Base-by-base conservation (phyloP, 495 filamentous ascomycete species). In the Xanthoparmelia taractica region DNA sequence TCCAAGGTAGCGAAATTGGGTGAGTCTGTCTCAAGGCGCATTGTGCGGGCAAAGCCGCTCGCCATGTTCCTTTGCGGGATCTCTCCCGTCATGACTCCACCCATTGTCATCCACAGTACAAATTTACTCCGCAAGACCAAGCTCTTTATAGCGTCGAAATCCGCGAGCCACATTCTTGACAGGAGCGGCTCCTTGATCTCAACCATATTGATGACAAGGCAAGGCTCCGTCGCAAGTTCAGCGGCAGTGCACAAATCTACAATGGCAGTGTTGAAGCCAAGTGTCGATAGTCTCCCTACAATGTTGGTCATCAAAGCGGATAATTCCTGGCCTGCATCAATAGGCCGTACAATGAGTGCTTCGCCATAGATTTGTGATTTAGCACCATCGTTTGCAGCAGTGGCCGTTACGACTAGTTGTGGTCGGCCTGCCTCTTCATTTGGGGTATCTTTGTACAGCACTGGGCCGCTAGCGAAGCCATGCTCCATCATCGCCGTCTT, bases 131-230 rank as follows among this genome's bases (percentile, higher is more conserved):
- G 38, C 25, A 59, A 33, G 13, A 59, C 57, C 25, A 45, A 5
- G 8, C 17, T 34, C 41, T 45, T 59, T n/a, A 59, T 43, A 18
- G 25, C n/a, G 20, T 31, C 57, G 31, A 59, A 59, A 31, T 17
- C 38, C 12, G 25, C 0, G 18, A 17, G 13, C n/a, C 29, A 31
- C n/a, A 36, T 12, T 33, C 33, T 40, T 25, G 57, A 31, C 25
- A 59, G 23, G 23, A 68, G 57, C 10, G 50, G 50, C 8, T 37
- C 15, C 27, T 23, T 12, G 25, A 34, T 27, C 29, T 57, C 58
- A 13, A 50, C 48, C 47, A 68, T 58, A 34, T 67, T 65, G 54
- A 68, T 40, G 40, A 68, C 37, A 25, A 66, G 65, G 6, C 34
- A 36, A 65, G 65, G 63, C 61, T 67, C 58, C 13, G 67, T 27